Conservation (phyloP, 1,284 basidiomycete species). For the Trametes pubescens region DNA sequence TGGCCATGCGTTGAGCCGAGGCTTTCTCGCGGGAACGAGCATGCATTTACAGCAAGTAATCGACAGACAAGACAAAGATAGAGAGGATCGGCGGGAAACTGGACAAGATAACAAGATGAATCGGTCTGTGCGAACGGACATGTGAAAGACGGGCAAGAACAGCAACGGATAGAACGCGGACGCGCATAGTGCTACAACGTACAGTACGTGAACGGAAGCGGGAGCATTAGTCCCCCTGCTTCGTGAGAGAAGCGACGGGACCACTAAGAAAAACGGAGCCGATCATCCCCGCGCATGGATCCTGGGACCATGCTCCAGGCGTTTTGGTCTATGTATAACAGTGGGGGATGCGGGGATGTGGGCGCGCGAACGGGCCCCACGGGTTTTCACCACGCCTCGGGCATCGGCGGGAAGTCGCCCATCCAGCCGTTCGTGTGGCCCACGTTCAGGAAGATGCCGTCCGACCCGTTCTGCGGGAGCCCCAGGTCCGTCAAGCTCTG, state of each 20-base stretch:
- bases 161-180: background rate
- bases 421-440: constrained; percentile 75
- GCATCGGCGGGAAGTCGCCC: constrained; percentile 76
- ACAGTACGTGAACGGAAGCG: background rate
- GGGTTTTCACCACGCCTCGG: constrained; percentile 75
- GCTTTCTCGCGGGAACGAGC: background rate
- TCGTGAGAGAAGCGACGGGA: background rate
- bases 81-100: background rate
- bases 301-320: background rate
- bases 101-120: background rate
- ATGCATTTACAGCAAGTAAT: background rate
- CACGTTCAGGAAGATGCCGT: constrained; percentile 87
- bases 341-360: background rate
- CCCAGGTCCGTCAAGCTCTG: constrained; percentile 89
- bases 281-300: background rate
- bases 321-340: background rate
- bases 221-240: background rate
- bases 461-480: constrained; percentile 87
- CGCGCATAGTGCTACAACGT: background rate
- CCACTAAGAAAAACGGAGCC: background rate
- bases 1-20: background rate
- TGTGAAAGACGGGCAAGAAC: background rate
- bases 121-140: background rate
- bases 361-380: background rate
- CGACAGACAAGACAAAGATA: background rate